Evolutionary conservation across 2,329 filamentous ascomycete species (phyloP).

Genomic region (Neopestalotiopsis clavispora): DNA sequence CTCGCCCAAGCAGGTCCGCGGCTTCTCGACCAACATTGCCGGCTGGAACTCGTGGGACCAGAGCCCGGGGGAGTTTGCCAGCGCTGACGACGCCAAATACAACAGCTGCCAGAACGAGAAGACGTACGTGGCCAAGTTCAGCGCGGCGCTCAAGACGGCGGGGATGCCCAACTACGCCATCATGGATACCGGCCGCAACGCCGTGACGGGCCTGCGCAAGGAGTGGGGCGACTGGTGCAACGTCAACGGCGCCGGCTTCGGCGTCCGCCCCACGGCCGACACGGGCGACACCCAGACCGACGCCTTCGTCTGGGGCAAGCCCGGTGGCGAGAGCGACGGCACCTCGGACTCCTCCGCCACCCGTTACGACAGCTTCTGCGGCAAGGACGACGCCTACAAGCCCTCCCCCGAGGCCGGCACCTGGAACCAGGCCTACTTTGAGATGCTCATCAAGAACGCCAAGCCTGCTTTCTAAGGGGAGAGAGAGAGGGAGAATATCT

Average conservation of each 20-base stretch:
- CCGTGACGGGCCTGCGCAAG: slow-evolving; percentile 48
- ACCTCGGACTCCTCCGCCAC: slow-evolving; percentile 40
- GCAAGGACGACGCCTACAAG: slow-evolving; percentile 55
- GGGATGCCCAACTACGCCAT: slow-evolving; percentile 41
- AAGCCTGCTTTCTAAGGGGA: slow-evolving; percentile 47
- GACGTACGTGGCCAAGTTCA: slow-evolving; percentile 67
- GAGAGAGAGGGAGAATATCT: no score
- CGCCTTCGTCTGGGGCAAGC: slow-evolving; percentile 65
- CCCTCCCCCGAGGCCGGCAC: slow-evolving; percentile 70
- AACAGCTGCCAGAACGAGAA: slow-evolving; percentile 55
- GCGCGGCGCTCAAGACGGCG: slow-evolving; percentile 57
- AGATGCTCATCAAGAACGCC: slow-evolving; percentile 56
- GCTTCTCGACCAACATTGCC: slow-evolving; percentile 58
- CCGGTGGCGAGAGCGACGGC: slow-evolving; percentile 50
- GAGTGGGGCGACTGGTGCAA: slow-evolving; percentile 66
- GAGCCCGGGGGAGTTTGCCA: slow-evolving; percentile 37
- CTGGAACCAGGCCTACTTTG: slow-evolving; percentile 67
- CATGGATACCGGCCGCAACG: slow-evolving; percentile 26
- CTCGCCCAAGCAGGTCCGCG: slow-evolving; percentile 52
- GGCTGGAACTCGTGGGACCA: slow-evolving; percentile 58
- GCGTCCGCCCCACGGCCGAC: slow-evolving; percentile 55
- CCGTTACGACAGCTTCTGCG: slow-evolving; percentile 56
- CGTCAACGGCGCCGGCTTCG: slow-evolving; percentile 58
- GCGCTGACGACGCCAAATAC: slow-evolving; percentile 39
- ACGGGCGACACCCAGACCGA: slow-evolving; percentile 57